Evolutionary conservation across 1,139 yeast species (phyloP), one percentile per base, ranked within the genome.

Genomic region (Magnusiomyces magnusii): DNA sequence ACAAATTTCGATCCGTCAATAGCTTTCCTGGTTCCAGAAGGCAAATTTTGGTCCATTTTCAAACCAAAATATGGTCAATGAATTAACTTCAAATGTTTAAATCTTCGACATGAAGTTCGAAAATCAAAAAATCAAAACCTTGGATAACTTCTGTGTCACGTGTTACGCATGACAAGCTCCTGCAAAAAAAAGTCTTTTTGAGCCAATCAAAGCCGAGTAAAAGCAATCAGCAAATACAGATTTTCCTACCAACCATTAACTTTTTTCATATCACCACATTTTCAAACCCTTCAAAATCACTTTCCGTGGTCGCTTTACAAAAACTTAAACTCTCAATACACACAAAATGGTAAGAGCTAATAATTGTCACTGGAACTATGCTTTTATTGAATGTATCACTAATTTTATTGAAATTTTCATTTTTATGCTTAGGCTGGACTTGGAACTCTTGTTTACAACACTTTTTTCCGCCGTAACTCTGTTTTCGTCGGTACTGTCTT

Each of bases 381-480:
- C 36, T 13, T 31, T 7, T 31, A 31, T 31, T 31, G 7, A 7
- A 13, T 31, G 7, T 31, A 7, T 7, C 13, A 31, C 13, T 31
- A 31, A 31, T 13, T 39, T 39, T 39, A 39, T 39, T 39, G 7
- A 10, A 10, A 15, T n/a, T 39, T n/a, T 15, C 17, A 9, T 39
- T n/a, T 15, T 39, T 17, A 39, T 15, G 19, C 19, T 39, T 39
- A 72, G 77, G 71, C 83, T 63, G 50, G 50, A 19, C 73, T 81
- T 67, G 76, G 80, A 72, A 71, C 86, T 54, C 73, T 82, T 56
- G 68, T 85, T 65, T 84, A 82, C 81, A 84, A 83, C 81, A 79
- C 84, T 62, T 74, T 93, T 65, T 86, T 89, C 82, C 89, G 89
- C 83, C 90, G 98, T 81, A 93, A 93, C 85, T 84, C 98, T 58